These are phyloP conservation scores for Fennellomyces sp. DNA, from an alignment of 371 early-diverging fungal species.

Conservation along the genomic window DNA sequence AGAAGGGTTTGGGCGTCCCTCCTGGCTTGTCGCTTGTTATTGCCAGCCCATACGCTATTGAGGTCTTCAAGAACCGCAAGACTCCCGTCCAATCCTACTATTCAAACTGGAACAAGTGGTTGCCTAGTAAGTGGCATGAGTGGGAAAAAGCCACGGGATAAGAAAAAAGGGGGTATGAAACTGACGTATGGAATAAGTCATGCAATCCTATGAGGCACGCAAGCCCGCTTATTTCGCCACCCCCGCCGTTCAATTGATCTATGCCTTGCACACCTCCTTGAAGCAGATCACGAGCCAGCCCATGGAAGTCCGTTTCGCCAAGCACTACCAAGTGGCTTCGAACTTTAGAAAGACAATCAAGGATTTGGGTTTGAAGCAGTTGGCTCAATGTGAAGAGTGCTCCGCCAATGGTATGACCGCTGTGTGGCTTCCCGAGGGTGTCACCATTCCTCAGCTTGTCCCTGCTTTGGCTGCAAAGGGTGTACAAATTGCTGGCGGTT, in stretches of 20 bases:
- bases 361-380: constrained; percentile 77
- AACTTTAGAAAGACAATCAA: constrained; percentile 74
- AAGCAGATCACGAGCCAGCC: constrained; percentile 72
- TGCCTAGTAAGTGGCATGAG: constrained; percentile 62
- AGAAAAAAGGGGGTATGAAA: background rate
- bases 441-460: constrained; percentile 79
- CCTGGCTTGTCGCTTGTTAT: constrained; percentile 87
- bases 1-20: constrained; percentile 95
- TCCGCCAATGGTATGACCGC: constrained; percentile 95
- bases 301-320: constrained; percentile 72
- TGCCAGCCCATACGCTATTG: constrained; percentile 74
- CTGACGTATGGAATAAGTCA: constrained; percentile 56
- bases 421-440: constrained; percentile 89
- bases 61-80: constrained; percentile 73
- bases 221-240: constrained; percentile 95
- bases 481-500: constrained; percentile 93
- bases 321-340: constrained; percentile 72
- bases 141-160: background rate
- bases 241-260: constrained; percentile 94
- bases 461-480: constrained; percentile 77
- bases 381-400: constrained; percentile 60
- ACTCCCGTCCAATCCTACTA: constrained; percentile 76
- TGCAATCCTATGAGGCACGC: constrained; percentile 92
- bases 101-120: constrained; percentile 84
- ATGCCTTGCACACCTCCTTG: constrained; percentile 86